Evolutionary conservation across 441 rosid genomes (phyloP).

Genomic region (Caryocar brasiliense): DNA sequence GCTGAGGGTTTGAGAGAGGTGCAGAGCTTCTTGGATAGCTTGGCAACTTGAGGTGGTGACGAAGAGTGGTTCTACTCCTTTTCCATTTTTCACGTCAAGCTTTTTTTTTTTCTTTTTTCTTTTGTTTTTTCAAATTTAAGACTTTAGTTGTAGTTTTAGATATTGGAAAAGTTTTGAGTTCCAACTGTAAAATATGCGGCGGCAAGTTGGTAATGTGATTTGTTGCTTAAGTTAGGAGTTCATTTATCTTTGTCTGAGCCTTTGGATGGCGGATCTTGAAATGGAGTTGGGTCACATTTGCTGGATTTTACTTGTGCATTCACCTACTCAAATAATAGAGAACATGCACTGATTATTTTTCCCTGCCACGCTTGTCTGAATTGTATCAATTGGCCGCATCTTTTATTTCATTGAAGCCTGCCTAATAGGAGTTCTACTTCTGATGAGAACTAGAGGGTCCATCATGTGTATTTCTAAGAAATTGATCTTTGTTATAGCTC

Average conservation of each 20-base stretch:
- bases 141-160: constrained; percentile 18
- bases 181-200: constrained; percentile 48
- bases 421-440: too few species aligned
- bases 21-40: constrained; percentile 59
- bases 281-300: not conserved
- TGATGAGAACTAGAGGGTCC: too few species aligned
- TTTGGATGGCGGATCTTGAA: not conserved
- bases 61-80: constrained; percentile 10
- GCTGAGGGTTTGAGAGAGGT: constrained; percentile 57
- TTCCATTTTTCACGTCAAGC: not conserved
- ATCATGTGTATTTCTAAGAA: too few species aligned
- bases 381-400: too few species aligned
- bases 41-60: constrained; percentile 28
- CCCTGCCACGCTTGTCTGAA: too few species aligned
- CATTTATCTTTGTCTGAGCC: not conserved
- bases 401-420: too few species aligned
- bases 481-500: too few species aligned
- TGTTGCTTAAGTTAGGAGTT: constrained; percentile 11
- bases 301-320: not conserved
- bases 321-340: too few species aligned
- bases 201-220: constrained; percentile 15
- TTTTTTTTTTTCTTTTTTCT: not conserved
- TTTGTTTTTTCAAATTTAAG: not conserved
- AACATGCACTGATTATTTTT: too few species aligned
- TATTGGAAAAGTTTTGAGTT: constrained; percentile 21